Evolutionary conservation across 495 filamentous ascomycete species (phyloP), one percentile per base, ranked within the genome.

Genomic region (Parachaetomium inaequale): DNA sequence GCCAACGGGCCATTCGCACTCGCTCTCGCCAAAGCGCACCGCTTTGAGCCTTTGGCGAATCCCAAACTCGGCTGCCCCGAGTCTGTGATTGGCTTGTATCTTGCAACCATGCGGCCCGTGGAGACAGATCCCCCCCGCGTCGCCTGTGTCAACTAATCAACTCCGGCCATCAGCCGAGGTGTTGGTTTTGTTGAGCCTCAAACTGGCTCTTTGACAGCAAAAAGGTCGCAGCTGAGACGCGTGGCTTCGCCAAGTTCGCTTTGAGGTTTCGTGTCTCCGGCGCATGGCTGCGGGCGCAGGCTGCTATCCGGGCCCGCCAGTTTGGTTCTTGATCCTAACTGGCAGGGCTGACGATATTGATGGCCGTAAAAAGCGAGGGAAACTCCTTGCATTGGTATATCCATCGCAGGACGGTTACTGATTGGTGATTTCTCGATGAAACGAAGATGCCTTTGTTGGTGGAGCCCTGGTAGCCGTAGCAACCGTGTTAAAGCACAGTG

Each of bases 21-120:
- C 55, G 55, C 42, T 29, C 29, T 58, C 55, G 55, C 40, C 42
- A 42, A 55, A 55, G 4, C 1, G n/a, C 15, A 8, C 53, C 23
- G 21, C 7, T 55, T 55, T 29, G 15, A 53, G 50, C 50, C 29
- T 34, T 36, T 34, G 14, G 31, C 29, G 26, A 36, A 21, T 34
- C 29, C 31, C 3, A 7, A 11, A 36, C 17, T 36, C 29, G 50
- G 29, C 17, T 53, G 50, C 21, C 15, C 0, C 0, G 32, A 7
- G 31, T 17, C 38, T 21, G 53, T 43, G 36, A 56, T 56, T 56
- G 53, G 53, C 12, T 21, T 7, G 31, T 15, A 3, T 40, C 11
- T 34, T 23, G n/a, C 23, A 25, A 51, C 26, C 17, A 3, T 14
- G 14, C 15, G 49, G 49, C 26, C 49, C 49, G 26, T 49, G 46